Conservation (phyloP, 2,329 filamentous ascomycete species). For the Paraphaeosphaeria sporulosa region DNA sequence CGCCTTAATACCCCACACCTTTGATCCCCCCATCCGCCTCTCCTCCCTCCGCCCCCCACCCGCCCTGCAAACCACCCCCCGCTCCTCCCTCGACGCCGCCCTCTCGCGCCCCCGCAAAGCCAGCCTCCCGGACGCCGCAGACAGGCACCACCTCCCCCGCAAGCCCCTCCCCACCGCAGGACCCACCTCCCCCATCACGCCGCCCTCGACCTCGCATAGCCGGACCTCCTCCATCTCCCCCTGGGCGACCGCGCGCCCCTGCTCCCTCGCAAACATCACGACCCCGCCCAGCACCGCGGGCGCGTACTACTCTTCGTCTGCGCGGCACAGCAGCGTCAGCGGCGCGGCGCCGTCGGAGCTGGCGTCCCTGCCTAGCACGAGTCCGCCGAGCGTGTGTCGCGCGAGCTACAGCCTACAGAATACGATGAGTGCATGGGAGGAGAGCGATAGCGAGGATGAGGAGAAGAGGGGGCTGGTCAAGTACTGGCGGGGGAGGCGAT, state of each 20-base stretch:
- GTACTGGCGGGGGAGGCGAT: conserved; percentile 31
- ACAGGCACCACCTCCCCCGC: conserved; percentile 37
- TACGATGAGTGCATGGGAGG: conserved; percentile 46
- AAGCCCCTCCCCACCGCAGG: conserved; percentile 26
- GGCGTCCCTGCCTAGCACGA: conserved; percentile 31
- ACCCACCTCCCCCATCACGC: conserved; percentile 29
- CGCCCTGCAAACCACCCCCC: conserved; percentile 14
- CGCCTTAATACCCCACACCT: conserved; percentile 23
- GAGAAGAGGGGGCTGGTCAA: conserved; percentile 40
- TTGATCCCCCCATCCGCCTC: conserved; percentile 40
- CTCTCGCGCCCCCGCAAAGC: conserved; percentile 29
- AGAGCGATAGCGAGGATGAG: conserved; percentile 45
- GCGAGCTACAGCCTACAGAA: conserved; percentile 38
- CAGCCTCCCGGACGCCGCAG: conserved; percentile 41
- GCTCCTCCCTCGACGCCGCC: conserved; percentile 15
- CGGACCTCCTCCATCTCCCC: conserved; percentile 24
- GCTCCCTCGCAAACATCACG: conserved; percentile 35
- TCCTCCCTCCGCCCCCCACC: conserved; percentile 39
- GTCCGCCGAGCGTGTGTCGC: conserved; percentile 27
- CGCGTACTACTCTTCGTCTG: conserved; percentile 11
- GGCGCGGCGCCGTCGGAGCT: conserved; percentile 32
- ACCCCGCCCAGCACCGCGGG: conserved; percentile 24
- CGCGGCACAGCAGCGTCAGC: conserved; percentile 35
- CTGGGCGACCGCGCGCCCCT: conserved; percentile 21
- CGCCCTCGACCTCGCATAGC: conserved; percentile 26